These are phyloP conservation scores for Phytophthora capsici DNA, from an alignment of 352 stramenopile species.

Conservation along the genomic window DNA sequence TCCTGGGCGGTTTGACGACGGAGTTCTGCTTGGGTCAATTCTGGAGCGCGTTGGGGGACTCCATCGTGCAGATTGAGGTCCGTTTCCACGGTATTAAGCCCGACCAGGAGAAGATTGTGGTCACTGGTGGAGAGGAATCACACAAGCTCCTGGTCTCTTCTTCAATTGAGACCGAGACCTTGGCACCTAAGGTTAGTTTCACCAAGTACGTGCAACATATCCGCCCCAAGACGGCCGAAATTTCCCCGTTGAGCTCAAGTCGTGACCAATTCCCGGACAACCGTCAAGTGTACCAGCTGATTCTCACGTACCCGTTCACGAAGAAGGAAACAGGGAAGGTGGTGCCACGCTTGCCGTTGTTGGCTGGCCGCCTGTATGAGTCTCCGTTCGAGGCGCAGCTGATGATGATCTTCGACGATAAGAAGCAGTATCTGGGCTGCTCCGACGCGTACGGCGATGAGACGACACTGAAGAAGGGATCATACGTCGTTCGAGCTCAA, in stretches of 20 bases:
- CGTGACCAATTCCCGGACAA: conserved; percentile 88
- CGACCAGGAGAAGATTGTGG: conserved; percentile 60
- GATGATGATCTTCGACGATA: conserved; percentile 93
- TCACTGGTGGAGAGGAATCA: conserved; percentile 71
- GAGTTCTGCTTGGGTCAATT: conserved; percentile 92
- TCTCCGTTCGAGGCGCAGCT: conserved; percentile 93
- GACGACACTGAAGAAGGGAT: conserved; percentile 89
- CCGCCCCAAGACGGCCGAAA: conserved; percentile 75
- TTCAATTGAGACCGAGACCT: conserved; percentile 76
- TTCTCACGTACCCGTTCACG: conserved; percentile 91
- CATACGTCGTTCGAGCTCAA: conserved; percentile 73
- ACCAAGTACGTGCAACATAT: conserved; percentile 88
- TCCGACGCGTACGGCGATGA: conserved; percentile 88
- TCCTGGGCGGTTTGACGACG: conserved; percentile 78
- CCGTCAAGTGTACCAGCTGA: conserved; percentile 89
- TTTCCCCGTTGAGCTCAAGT: conserved; percentile 76
- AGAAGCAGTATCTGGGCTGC: conserved; percentile 91
- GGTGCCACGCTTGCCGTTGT: conserved; percentile 70
- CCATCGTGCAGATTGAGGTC: conserved; percentile 80
- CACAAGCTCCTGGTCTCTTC: conserved; percentile 81
- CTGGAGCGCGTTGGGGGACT: conserved; percentile 89
- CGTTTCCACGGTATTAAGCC: conserved; percentile 87
- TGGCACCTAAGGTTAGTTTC: conserved; percentile 77
- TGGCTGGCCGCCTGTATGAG: conserved; percentile 93
- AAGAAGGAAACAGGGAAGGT: conserved; percentile 89